Base-by-base conservation (phyloP, 1,139 yeast genomes). In the Pichia sp. region DNA sequence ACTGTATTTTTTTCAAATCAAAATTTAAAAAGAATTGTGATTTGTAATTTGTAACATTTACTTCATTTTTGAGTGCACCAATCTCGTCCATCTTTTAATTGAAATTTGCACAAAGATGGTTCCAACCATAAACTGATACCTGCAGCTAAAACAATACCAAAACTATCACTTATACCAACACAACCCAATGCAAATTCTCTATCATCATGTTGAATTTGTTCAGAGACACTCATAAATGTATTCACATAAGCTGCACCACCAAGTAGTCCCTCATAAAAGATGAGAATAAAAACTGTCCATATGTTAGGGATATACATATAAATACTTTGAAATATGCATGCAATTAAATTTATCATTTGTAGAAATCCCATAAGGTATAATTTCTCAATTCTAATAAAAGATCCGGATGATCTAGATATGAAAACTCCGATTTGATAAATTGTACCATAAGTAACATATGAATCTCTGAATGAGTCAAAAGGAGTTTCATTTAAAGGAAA, bases 181-280 rank as follows among this genome's bases (percentile, higher is more conserved):
- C 94, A 77, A 1, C 96, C 97, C 74, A 91, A 74, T 6, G 93
- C 79, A 57, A 89, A 88, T 56, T 91, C 97, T 40, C 95, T 68
- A 44, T 77, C 74, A 1, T 63, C 52, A 14, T 64, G 58, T 0
- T 74, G 64, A 0, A 78, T 70, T 2, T 74, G 69, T 48, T 86
- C 95, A 36, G 84, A 71, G 0, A 88, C 91, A 14, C 77, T 68
- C 67, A 82, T 68, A 54, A 85, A 91, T 0, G 96, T 88, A 55
- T 89, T 89, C 39, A 85, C 93, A 56, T 91, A 91, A 20, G 91
- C 78, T 3, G 84, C 74, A 2, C 98, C 97, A 1, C 97, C 97
- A 10, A 91, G 65, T 18, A 91, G 67, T 0, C 91, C 97, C 58
- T 91, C 97, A 60, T 85, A 88, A 45, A 89, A 74, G 5, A 86